phyloP scores from a whole-genome alignment of 441 rosid genomes.

The Erodium moschatum region DNA sequence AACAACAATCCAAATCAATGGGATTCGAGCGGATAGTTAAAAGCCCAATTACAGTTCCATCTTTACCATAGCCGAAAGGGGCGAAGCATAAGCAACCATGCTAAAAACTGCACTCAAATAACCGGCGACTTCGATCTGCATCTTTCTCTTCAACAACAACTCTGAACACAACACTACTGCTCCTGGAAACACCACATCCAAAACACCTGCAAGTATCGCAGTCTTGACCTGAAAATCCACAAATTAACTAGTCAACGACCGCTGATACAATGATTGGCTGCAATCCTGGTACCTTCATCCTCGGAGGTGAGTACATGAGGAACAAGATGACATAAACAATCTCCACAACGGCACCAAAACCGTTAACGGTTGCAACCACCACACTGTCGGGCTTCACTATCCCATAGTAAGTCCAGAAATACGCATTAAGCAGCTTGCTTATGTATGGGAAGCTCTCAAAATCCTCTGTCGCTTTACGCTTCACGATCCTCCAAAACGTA shows the following conservation, averaged over 20 bases:
- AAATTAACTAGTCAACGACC: neutral
- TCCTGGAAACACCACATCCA: constrained; percentile 45
- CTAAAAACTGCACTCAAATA: constrained; percentile 55
- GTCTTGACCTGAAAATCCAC: constrained; percentile 38
- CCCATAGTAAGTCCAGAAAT: constrained; percentile 77
- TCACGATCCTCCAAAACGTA: constrained; percentile 51
- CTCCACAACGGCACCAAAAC: constrained; percentile 57
- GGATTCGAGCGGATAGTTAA: no score
- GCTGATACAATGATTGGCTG: no score
- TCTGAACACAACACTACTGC: constrained; percentile 40
- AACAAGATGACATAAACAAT: constrained; percentile 41
- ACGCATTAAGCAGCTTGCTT: constrained; percentile 50
- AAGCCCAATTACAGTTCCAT: no score
- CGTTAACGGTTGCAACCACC: constrained; percentile 64
- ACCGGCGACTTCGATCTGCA: constrained; percentile 46
- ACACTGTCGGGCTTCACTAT: constrained; percentile 50
- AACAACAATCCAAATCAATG: neutral
- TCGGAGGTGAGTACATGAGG: constrained; percentile 44
- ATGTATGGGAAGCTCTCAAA: constrained; percentile 69
- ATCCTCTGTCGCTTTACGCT: constrained; percentile 51
- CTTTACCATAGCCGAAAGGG: constrained; percentile 75
- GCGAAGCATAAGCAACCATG: constrained; percentile 72
- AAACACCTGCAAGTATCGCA: constrained; percentile 32
- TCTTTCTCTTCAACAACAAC: constrained; percentile 39
- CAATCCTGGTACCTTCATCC: constrained; percentile 33